These are phyloP conservation scores for Seiridium cupressi DNA, from an alignment of 2,329 filamentous ascomycete species.

Conservation along the genomic window DNA sequence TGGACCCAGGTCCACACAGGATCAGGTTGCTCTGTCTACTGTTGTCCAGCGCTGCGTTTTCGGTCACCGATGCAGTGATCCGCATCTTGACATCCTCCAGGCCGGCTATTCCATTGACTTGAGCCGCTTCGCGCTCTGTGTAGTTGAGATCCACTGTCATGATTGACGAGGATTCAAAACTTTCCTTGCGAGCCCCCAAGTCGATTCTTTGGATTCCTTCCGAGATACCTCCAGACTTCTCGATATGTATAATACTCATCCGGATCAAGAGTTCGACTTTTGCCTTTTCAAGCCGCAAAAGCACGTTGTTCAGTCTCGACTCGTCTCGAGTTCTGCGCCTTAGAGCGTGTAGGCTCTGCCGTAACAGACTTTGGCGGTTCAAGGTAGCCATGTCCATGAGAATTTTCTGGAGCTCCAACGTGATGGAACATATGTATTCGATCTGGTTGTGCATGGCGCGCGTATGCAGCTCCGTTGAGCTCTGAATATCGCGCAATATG, in stretches of 20 bases:
- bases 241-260: not conserved
- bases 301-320: not conserved
- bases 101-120: not conserved
- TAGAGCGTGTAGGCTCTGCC: not conserved
- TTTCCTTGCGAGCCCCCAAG: not conserved
- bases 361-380: not conserved
- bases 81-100: not conserved
- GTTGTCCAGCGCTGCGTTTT: not conserved
- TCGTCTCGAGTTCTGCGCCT: not conserved
- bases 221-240: not conserved
- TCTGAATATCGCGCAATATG: constrained; percentile 1
- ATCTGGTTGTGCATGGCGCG: constrained; percentile 1
- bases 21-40: constrained; percentile 1
- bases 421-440: not conserved
- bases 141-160: not conserved
- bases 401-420: not conserved
- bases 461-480: not conserved
- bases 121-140: not conserved
- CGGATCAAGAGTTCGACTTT: not conserved
- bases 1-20: not conserved
- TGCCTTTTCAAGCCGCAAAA: not conserved
- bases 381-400: not conserved
- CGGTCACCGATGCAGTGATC: not conserved
- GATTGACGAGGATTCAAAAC: not conserved
- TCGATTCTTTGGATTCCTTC: not conserved